Conservation (phyloP, 305 asterid species). For the Salvia sclarea region DNA sequence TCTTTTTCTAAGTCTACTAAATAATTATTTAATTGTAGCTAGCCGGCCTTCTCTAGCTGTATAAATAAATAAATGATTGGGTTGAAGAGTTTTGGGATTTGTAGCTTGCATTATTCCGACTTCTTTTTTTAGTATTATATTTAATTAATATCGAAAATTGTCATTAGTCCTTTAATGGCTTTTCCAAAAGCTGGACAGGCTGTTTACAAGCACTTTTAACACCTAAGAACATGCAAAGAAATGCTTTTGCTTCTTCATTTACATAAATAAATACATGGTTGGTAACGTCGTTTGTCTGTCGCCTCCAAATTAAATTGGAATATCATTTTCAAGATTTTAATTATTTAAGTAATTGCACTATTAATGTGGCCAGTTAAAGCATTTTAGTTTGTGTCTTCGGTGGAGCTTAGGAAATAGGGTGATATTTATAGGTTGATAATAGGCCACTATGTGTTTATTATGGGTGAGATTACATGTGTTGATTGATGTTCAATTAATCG, state of each 20-base stretch:
- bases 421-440: too few relatives aligned
- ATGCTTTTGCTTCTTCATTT: conserved; percentile 20
- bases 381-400: neutral
- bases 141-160: conserved; percentile 15
- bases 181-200: conserved; percentile 44
- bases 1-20: too few relatives aligned
- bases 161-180: conserved; percentile 33
- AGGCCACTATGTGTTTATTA: too few relatives aligned
- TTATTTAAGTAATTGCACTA: neutral
- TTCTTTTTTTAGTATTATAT: conserved; percentile 10
- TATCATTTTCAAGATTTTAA: neutral
- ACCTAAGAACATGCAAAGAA: conserved; percentile 18
- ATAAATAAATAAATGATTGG: conserved; percentile 16
- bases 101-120: conserved; percentile 31
- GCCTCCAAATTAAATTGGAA: neutral
- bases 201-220: conserved; percentile 24
- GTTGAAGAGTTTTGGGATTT: conserved; percentile 28
- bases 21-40: conserved; percentile 4
- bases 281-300: conserved; percentile 10
- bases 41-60: conserved; percentile 14
- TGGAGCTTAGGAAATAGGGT: neutral
- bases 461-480: too few relatives aligned
- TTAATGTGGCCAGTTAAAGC: neutral
- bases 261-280: conserved; percentile 1
- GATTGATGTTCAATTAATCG: too few relatives aligned